Base-by-base conservation (phyloP, 192 early-diverging fungal species). In the Ambispora gerdemannii region DNA sequence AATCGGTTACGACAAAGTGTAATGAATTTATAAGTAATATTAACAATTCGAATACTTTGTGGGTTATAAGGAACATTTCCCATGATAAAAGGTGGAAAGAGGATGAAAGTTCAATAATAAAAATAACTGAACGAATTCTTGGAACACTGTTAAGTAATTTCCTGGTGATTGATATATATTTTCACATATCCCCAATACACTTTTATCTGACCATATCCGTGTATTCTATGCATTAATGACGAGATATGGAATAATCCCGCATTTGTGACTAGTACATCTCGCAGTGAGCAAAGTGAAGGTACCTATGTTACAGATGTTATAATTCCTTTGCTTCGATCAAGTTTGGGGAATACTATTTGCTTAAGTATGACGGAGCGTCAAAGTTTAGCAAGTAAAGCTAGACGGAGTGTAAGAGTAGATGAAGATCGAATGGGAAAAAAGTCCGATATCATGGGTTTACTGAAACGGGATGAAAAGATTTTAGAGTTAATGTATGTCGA, bases 261-360 rank as follows among this genome's bases (percentile, higher is more conserved):
- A 43, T 43, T 43, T 15, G 24, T 56, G 53, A 56, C 47, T 19
- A 50, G 53, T 56, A 56, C 20, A 24, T 58, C 55, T 20, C 55
- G 4, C 24, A 58, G 55, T 58, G 55, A 58, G 28, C 55, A 58
- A 58, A 4, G 55, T 58, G 55, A 58, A 58, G 55, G 55, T 13
- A 56, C 53, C 19, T 63, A 63, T 25, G 38, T 63, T 7, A 36
- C 62, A 63, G 62, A 43, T 38, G 35, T 63, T 13, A 20, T 63
- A 13, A 7, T 63, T 4, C 34, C 34, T 34, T 63, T 63, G 30
- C 34, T 63, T 63, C 17, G 62, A 38, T 31, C 62, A 8, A 3
- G 7, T 47, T 25, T 63, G 32, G 62, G 47, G n/a, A 49, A 8
- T 56, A 56, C 8, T 56, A 56, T 56, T 56, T 56, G 53, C 20